phyloP scores from a whole-genome alignment of 2,329 filamentous ascomycete genomes.

The Ophiostoma himal-ulmi region DNA sequence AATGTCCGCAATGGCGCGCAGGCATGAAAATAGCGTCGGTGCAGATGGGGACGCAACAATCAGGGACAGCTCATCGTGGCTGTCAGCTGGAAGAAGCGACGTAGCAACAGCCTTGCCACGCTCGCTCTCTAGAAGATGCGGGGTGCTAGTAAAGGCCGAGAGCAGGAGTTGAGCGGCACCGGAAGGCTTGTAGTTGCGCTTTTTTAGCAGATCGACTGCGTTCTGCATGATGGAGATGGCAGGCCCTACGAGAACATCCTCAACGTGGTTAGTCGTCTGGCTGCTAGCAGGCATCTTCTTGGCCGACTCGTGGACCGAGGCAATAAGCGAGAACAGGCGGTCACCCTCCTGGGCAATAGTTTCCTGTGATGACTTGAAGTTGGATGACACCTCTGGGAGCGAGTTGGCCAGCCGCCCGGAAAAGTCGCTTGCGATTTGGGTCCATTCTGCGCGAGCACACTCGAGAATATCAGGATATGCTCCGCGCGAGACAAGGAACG shows the following conservation, averaged over 20 bases:
- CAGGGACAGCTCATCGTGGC: slow-evolving; percentile 49
- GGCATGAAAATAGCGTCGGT: slow-evolving; percentile 57
- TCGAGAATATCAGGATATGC: slow-evolving; percentile 40
- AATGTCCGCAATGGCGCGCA: slow-evolving; percentile 51
- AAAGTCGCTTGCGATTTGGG: slow-evolving; percentile 54
- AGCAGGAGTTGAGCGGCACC: slow-evolving; percentile 46
- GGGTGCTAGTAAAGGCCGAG: slow-evolving; percentile 38
- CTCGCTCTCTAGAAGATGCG: slow-evolving; percentile 37
- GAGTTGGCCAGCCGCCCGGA: slow-evolving; percentile 64
- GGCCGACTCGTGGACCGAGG: slow-evolving; percentile 36
- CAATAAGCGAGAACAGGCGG: slow-evolving; percentile 60
- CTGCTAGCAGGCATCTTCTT: slow-evolving; percentile 15
- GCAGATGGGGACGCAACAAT: slow-evolving; percentile 65
- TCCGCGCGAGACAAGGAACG: slow-evolving; percentile 40
- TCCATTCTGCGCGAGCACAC: slow-evolving; percentile 56
- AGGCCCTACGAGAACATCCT: slow-evolving; percentile 29
- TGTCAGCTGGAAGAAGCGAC: slow-evolving; percentile 43
- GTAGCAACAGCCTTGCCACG: slow-evolving; percentile 35
- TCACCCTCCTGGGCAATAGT: slow-evolving; percentile 59
- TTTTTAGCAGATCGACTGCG: slow-evolving; percentile 41
- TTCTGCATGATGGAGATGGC: slow-evolving; percentile 31
- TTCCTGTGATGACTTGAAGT: slow-evolving; percentile 67
- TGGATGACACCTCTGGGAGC: slow-evolving; percentile 73
- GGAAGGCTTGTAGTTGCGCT: slow-evolving; percentile 52
- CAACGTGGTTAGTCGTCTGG: slow-evolving; percentile 18